These are phyloP conservation scores for Quercus phellos DNA, from an alignment of 331 rosid species.

Conservation along the genomic window DNA sequence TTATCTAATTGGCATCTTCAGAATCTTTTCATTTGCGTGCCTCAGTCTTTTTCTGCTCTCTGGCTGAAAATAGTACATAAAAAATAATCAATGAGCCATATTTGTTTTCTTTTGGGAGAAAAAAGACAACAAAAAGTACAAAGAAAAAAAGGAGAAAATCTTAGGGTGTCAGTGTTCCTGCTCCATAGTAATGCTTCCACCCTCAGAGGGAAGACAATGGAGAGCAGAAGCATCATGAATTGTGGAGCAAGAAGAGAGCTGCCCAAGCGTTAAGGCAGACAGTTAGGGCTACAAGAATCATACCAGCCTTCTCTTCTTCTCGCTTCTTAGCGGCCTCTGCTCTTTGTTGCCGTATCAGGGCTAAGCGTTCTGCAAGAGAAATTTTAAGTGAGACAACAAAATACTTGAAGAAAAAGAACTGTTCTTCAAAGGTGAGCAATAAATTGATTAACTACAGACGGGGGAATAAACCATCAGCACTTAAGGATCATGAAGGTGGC, in stretches of 20 bases:
- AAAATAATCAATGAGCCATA: not conserved
- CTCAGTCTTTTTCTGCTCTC: conserved; percentile 48
- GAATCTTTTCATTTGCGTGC: conserved; percentile 39
- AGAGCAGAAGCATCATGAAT: not conserved
- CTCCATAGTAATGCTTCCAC: not conserved
- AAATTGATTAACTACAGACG: not conserved
- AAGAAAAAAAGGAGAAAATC: not conserved
- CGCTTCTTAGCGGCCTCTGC: conserved; percentile 57
- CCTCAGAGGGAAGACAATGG: not conserved
- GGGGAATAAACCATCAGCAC: not conserved
- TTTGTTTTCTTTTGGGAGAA: not conserved
- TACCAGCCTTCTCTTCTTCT: conserved; percentile 53
- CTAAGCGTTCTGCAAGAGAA: conserved; percentile 43
- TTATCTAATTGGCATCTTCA: not conserved
- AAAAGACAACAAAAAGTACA: not conserved
- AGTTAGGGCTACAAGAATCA: not conserved
- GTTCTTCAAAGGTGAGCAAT: not conserved
- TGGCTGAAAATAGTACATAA: conserved; percentile 35
- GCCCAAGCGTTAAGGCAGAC: not conserved
- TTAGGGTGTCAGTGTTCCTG: not conserved
- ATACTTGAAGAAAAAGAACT: not conserved
- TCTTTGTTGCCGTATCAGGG: conserved; percentile 53
- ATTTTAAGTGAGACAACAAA: not conserved
- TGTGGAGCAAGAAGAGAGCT: not conserved
- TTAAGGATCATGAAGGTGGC: not conserved